These are phyloP conservation scores for Cinchona pubescens DNA, from an alignment of 257 asterid genomes.

Conservation along the genomic window DNA sequence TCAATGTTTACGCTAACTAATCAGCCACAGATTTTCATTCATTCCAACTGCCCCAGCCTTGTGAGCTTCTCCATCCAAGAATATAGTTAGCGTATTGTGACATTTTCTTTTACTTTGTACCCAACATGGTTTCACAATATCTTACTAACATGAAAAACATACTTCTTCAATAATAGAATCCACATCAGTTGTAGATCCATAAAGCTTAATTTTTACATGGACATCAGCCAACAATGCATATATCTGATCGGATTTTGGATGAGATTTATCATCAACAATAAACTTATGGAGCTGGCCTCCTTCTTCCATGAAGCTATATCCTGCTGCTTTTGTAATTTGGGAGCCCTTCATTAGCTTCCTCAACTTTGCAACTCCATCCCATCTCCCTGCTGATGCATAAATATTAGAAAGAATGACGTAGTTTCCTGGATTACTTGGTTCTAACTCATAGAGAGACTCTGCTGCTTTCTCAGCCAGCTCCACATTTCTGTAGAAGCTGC, in stretches of 20 bases:
- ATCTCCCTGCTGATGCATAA: slow-evolving; percentile 52
- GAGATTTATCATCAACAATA: slow-evolving; percentile 65
- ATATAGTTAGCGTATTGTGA: too few relatives aligned
- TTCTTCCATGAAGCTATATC: slow-evolving; percentile 74
- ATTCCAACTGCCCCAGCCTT: too few relatives aligned
- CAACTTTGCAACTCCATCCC: slow-evolving; percentile 68
- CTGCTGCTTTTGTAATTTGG: slow-evolving; percentile 64
- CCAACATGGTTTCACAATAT: background rate
- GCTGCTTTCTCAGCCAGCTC: slow-evolving; percentile 72
- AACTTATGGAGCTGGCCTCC: slow-evolving; percentile 72
- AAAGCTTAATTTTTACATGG: slow-evolving; percentile 41
- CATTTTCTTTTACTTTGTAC: too few relatives aligned
- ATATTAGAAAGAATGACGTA: slow-evolving; percentile 83
- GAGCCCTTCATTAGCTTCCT: slow-evolving; percentile 72
- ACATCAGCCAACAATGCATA: slow-evolving; percentile 40
- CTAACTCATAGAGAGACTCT: slow-evolving; percentile 49
- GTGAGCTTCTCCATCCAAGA: too few relatives aligned
- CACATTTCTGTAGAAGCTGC: slow-evolving; percentile 70
- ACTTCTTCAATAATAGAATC: slow-evolving; percentile 24
- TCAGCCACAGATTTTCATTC: background rate
- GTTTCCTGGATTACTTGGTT: slow-evolving; percentile 76
- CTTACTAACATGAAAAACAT: background rate
- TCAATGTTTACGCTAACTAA: background rate
- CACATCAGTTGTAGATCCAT: slow-evolving; percentile 4
- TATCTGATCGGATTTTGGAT: slow-evolving; percentile 45